Conservation (phyloP, 78 protist genomes). For the Anaeramoeba ignava region DNA sequence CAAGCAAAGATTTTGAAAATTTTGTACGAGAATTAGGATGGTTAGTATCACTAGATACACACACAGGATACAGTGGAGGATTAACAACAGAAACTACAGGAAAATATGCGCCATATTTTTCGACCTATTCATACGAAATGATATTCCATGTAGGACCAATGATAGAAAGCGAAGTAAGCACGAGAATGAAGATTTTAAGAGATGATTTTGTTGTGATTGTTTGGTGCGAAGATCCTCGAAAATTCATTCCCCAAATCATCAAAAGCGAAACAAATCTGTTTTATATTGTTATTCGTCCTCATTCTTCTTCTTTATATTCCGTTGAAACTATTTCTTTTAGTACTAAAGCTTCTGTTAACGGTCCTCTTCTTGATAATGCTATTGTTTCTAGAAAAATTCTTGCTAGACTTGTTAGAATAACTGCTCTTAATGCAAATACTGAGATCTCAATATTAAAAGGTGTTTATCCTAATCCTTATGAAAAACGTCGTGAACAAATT, state of each 20-base stretch:
- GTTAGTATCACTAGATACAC: neutral
- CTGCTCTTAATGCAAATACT: no score
- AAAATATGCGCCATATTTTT: neutral
- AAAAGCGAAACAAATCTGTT: neutral
- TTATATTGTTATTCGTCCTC: neutral
- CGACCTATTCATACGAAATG: neutral
- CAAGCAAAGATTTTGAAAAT: neutral
- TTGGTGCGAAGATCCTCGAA: neutral
- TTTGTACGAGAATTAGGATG: neutral
- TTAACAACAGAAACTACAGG: neutral
- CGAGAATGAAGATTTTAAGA: neutral
- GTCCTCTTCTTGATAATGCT: neutral
- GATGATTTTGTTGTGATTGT: neutral
- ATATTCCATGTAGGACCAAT: neutral
- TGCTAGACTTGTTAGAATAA: neutral
- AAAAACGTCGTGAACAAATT: no score
- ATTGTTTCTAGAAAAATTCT: neutral
- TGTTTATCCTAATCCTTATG: no score
- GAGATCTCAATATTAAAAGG: no score
- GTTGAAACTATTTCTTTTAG: neutral
- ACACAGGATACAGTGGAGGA: neutral
- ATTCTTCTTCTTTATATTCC: neutral
- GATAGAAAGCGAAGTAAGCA: neutral
- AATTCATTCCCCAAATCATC: neutral
- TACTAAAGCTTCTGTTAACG: neutral